Percentiles rank a stretch among this genome's conserved stretches.
Evolutionary conservation across 306 rosid genomes (phyloP).

Genomic region (Oemleria cerasiformis): DNA sequence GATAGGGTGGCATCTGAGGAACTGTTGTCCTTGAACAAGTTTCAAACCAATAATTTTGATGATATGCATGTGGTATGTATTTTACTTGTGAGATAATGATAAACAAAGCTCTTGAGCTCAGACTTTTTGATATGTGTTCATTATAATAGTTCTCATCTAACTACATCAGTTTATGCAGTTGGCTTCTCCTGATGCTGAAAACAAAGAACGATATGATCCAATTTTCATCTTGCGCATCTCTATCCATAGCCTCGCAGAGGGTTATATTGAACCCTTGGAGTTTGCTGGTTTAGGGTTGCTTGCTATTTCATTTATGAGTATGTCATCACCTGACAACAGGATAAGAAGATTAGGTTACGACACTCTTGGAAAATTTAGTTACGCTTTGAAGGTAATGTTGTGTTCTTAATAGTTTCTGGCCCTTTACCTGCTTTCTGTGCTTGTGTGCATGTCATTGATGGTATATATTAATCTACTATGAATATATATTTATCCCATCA

Average conservation of each 20-base stretch:
- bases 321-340: slow-evolving; percentile 68
- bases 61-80: slow-evolving; percentile 38
- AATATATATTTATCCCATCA: not conserved
- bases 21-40: slow-evolving; percentile 30
- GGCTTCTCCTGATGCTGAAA: slow-evolving; percentile 31
- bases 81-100: not conserved
- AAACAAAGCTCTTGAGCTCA: not conserved
- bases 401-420: not conserved
- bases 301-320: slow-evolving; percentile 71
- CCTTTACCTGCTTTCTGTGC: not conserved
- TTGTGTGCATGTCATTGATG: not conserved
- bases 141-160: slow-evolving; percentile 29
- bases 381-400: slow-evolving; percentile 57
- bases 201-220: slow-evolving; percentile 65
- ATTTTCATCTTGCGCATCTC: slow-evolving; percentile 79
- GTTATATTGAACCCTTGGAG: slow-evolving; percentile 73
- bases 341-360: slow-evolving; percentile 74
- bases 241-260: slow-evolving; percentile 55
- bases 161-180: slow-evolving; percentile 35
- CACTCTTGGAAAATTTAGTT: slow-evolving; percentile 53
- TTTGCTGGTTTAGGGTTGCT: slow-evolving; percentile 85
- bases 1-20: slow-evolving; percentile 49
- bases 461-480: not conserved
- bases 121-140: slow-evolving; percentile 9
- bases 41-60: slow-evolving; percentile 28